Evolutionary conservation across 495 filamentous ascomycete genomes (phyloP).

Genomic region (Parathielavia hyrcaniae): DNA sequence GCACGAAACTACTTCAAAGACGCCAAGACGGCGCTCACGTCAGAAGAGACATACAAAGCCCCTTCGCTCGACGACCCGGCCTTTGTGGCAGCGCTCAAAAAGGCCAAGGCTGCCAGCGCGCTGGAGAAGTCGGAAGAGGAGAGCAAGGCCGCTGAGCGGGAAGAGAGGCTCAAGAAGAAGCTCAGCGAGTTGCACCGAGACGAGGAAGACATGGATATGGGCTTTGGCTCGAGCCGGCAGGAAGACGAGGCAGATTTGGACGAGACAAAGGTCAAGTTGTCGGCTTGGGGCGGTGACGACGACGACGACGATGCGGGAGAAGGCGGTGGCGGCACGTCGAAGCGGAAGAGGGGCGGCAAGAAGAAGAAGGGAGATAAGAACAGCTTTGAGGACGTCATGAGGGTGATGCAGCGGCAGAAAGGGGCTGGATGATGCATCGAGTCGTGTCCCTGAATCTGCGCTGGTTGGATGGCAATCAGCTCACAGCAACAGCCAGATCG

Average conservation of each 20-base stretch:
- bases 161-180: conserved; percentile 65
- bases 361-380: conserved; percentile 82
- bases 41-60: conserved; percentile 43
- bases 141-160: conserved; percentile 42
- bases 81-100: conserved; percentile 76
- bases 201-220: conserved; percentile 87
- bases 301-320: conserved; percentile 47
- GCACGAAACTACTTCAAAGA: conserved; percentile 57
- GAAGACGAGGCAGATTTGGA: conserved; percentile 69
- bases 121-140: conserved; percentile 44
- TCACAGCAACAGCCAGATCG: not conserved
- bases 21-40: conserved; percentile 39
- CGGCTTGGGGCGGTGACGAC: conserved; percentile 47
- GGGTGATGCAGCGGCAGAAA: conserved; percentile 64
- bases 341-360: conserved; percentile 64
- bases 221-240: conserved; percentile 78
- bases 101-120: conserved; percentile 65
- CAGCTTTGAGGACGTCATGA: conserved; percentile 72
- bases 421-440: conserved; percentile 8
- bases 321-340: conserved; percentile 48
- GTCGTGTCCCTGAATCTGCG: too few relatives aligned
- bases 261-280: conserved; percentile 58
- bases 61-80: conserved; percentile 64
- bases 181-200: conserved; percentile 73
- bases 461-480: not conserved